Evolutionary conservation across 225 moss, liverwort and hornwort species (phyloP), one percentile per base, ranked within the genome.

Genomic region (Bryum argenteum): DNA sequence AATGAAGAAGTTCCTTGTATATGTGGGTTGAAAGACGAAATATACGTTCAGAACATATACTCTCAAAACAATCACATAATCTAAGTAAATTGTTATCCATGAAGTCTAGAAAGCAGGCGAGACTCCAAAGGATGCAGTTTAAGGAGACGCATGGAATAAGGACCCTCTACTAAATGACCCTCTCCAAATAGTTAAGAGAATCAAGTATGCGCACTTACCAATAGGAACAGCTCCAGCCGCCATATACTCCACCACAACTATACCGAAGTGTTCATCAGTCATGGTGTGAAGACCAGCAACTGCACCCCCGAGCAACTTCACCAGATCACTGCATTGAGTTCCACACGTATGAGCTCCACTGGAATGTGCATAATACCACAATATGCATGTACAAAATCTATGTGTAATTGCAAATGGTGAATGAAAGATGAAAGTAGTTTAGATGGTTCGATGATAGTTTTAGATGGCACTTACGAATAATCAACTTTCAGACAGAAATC

Each of bases 251-350:
- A 97, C 94, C 38, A 94, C 91, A 81, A 94, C 86, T 38, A 97
- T 97, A 73, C 97, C 97, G 45, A 94, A 97, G 74, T 97, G 97
- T 77, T 97, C 97, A 64, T 97, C 97, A 38, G 86, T 87, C 97
- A 97, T 97, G 53, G 92, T 88, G 77, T 97, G 97, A 66, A 93
- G 81, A 39, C 97, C 97, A 51, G 90, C 89, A n/a, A 81, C 68
- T 68, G 97, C 97, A 57, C 79, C 85, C 58, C 94, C 87, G 40
- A 97, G 84, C 65, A 97, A 69, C 75, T 79, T 45, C 76, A 94
- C 88, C 53, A 97, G 76, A 52, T 88, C 82, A 19, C 80, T 92
- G 79, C 52, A 78, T 63, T 71, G 2, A 18, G 22, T 67, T 37
- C 33, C 66, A 39, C 50, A 42, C 19, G 16, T 3, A 15, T 71